Evolutionary conservation across 768 basidiomycete genomes (phyloP).

Genomic region (Auricularia cornea): DNA sequence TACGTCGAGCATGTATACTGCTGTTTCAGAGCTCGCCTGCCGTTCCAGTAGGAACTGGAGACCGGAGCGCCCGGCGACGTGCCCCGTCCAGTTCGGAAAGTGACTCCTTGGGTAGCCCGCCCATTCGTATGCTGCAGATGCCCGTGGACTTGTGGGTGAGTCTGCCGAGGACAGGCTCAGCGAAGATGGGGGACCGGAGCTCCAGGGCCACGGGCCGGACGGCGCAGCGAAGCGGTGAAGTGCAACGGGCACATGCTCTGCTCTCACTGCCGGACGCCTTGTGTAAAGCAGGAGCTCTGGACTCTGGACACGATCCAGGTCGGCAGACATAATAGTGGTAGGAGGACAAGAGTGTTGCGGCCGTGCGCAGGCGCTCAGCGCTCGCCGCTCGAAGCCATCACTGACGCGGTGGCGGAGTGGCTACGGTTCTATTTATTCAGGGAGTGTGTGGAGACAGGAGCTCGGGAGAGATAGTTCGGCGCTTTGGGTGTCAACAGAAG

Average conservation of each 20-base stretch:
- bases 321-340: not conserved
- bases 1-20: not conserved
- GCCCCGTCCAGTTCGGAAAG: slow-evolving; percentile 49
- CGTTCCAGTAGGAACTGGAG: slow-evolving; percentile 16
- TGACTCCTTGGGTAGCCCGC: slow-evolving; percentile 37
- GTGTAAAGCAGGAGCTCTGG: not conserved
- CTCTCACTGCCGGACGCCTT: not conserved
- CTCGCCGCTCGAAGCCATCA: not conserved
- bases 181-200: not conserved
- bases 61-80: slow-evolving; percentile 30
- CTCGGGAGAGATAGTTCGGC: too few relatives aligned
- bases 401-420: not conserved
- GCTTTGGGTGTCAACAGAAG: too few relatives aligned
- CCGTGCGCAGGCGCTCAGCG: not conserved
- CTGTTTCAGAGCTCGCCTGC: slow-evolving; percentile 9
- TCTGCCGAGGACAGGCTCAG: not conserved
- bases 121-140: slow-evolving; percentile 16
- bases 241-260: not conserved
- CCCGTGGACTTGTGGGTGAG: not conserved
- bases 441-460: too few relatives aligned
- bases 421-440: not conserved
- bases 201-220: slow-evolving; percentile 29
- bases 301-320: not conserved
- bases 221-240: slow-evolving; percentile 32
- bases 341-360: not conserved